Conservation (phyloP, 768 basidiomycete species). For the Tricholoma furcatifolium region DNA sequence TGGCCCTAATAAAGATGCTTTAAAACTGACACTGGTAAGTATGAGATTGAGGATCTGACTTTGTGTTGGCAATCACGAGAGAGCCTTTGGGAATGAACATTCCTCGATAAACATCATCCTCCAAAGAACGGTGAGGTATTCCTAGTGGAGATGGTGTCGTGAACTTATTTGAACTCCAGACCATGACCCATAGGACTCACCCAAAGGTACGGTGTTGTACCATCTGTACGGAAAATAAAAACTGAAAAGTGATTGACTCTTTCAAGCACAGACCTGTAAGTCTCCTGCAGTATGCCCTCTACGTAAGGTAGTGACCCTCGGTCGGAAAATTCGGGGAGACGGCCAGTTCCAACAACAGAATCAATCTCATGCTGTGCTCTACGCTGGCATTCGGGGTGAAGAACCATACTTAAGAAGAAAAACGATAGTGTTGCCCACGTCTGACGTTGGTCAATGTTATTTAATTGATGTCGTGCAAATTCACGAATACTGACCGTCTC, state of each 20-base stretch:
- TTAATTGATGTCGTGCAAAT: no score
- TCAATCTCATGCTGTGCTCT: constrained; percentile 29
- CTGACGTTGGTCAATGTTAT: neutral
- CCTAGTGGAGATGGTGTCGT: neutral
- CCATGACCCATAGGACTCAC: neutral
- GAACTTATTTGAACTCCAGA: neutral
- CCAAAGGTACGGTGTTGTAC: constrained; percentile 1
- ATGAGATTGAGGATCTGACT: neutral
- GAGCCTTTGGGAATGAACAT: constrained; percentile 12
- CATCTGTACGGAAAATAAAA: neutral
- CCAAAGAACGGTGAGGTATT: constrained; percentile 10
- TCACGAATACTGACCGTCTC: constrained; percentile 11
- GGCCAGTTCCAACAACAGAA: constrained; percentile 18
- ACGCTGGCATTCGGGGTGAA: constrained; percentile 24
- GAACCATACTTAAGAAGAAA: constrained; percentile 27
- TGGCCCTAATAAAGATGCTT: neutral
- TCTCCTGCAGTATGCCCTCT: constrained; percentile 13
- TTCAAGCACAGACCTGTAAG: constrained; percentile 5
- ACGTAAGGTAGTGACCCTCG: constrained; percentile 21
- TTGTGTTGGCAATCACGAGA: constrained; percentile 9
- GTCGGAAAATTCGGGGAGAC: constrained; percentile 26
- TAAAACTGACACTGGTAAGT: neutral
- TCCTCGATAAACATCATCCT: constrained; percentile 1
- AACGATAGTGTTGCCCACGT: constrained; percentile 12
- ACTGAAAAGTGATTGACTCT: neutral